Evolutionary conservation across 2,329 filamentous ascomycete species (phyloP), one percentile per base, ranked within the genome.

Genomic region (Bipolaris gigantea): DNA sequence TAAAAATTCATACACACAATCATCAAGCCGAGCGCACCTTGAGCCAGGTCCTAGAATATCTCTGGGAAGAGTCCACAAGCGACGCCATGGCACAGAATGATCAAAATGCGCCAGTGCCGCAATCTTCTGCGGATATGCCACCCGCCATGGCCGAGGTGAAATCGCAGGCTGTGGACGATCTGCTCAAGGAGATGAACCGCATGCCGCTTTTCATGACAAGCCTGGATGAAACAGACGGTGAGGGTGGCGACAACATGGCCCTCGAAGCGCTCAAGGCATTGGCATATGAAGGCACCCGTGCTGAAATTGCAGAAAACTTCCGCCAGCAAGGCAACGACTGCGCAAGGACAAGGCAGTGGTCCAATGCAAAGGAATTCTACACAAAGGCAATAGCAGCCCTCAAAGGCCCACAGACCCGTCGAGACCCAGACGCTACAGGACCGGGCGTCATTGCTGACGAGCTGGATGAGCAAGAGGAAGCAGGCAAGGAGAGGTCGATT

Each of bases 161-260:
- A 56, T 78, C 80, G 50, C 80, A 85, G 67, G 80, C 80, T 4
- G 78, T 78, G 0, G 83, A 87, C 43, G 84, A 89, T 61, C 76
- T 89, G 33, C 67, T 87, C 36, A 77, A 80, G 42, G 83, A 88
- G 65, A 79, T 90, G 76, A 89, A 88, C 68, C 84, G 85, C 60
- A 81, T 83, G 43, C 94, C 94, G 6, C 83, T 99, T 34, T 99
- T 99, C 81, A 99, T 99, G 94, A 97, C 92, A 27, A 87, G 90
- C 63, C 81, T 97, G 32, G 90, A 84, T 54, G 82, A 84, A 55
- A 82, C 81, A 11, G 81, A 80, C 48, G 82, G 81, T 53, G 80
- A 81, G 57, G 80, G 81, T 53, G 81, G 90, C 65, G 89, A 95
- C 60, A 96, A 96, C 69, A 81, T 88, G 57, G 86, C 89, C 63